phyloP scores from a whole-genome alignment of 805 yeast species.

The Metschnikowia peoriensis region DNA sequence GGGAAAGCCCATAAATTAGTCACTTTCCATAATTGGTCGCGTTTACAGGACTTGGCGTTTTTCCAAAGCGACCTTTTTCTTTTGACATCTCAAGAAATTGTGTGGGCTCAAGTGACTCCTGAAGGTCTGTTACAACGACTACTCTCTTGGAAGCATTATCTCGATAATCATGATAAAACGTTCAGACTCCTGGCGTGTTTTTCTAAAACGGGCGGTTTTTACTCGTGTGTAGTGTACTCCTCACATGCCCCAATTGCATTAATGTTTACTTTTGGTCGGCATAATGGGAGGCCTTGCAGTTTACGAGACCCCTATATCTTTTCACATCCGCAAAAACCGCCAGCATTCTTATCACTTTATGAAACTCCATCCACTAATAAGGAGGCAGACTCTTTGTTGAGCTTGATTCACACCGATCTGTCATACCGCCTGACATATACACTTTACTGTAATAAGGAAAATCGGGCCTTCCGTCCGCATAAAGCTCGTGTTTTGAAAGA shows the following conservation, averaged over 20 bases:
- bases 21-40: constrained; percentile 17
- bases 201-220: constrained; percentile 15
- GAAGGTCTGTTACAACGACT: constrained; percentile 39
- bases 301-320: constrained; percentile 35
- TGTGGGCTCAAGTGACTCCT: constrained; percentile 42
- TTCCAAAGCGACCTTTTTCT: constrained; percentile 41
- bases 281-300: constrained; percentile 34
- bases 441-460: background rate
- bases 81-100: constrained; percentile 65
- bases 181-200: constrained; percentile 30
- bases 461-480: background rate
- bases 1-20: constrained; percentile 7
- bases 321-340: background rate
- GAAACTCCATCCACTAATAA: background rate
- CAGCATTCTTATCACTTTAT: background rate
- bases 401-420: background rate
- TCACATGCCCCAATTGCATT: constrained; percentile 29
- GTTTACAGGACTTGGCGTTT: constrained; percentile 11
- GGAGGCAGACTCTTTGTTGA: background rate
- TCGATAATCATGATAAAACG: constrained; percentile 55
- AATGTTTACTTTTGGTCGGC: constrained; percentile 33
- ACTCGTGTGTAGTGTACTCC: constrained; percentile 26
- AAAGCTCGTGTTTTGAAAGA: background rate
- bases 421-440: background rate
- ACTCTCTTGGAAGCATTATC: constrained; percentile 72